phyloP scores from a whole-genome alignment of 2,329 filamentous ascomycete species.

The Ascochyta koolunga region DNA sequence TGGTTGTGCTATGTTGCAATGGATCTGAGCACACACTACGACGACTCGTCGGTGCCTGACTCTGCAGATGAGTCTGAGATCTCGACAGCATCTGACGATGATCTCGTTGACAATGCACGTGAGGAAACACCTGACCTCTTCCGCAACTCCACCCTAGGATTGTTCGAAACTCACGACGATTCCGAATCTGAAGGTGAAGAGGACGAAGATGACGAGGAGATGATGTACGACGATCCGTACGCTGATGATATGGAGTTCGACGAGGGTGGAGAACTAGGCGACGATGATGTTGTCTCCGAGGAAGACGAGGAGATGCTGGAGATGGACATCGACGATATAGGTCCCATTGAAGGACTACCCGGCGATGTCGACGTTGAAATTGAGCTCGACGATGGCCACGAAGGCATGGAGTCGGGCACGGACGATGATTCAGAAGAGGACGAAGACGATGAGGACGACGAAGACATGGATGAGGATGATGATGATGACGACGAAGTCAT shows the following conservation, averaged over 20 bases:
- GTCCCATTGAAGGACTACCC: constrained; percentile 68
- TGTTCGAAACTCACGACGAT: constrained; percentile 85
- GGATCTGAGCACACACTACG: constrained; percentile 79
- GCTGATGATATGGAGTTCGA: constrained; percentile 92
- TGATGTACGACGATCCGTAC: constrained; percentile 89
- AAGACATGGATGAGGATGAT: constrained; percentile 58
- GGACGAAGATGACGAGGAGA: constrained; percentile 67
- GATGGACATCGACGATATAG: constrained; percentile 81
- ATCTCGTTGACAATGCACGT: constrained; percentile 77
- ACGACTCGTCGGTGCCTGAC: constrained; percentile 70
- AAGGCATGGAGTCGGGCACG: constrained; percentile 62
- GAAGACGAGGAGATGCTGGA: constrained; percentile 84
- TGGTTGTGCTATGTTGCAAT: constrained; percentile 87
- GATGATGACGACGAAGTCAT: constrained; percentile 29
- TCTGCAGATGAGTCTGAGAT: constrained; percentile 83
- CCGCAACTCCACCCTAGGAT: constrained; percentile 92
- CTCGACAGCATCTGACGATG: constrained; percentile 86
- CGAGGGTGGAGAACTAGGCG: constrained; percentile 68
- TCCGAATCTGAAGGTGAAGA: constrained; percentile 73
- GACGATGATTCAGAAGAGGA: constrained; percentile 63
- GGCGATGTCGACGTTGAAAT: constrained; percentile 81
- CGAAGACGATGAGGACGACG: constrained; percentile 60
- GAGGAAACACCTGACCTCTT: constrained; percentile 93
- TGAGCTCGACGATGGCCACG: constrained; percentile 73
- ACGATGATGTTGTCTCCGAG: constrained; percentile 79